Evolutionary conservation across 2,329 filamentous ascomycete species (phyloP).

Genomic region (Dichotomopilus funicola): DNA sequence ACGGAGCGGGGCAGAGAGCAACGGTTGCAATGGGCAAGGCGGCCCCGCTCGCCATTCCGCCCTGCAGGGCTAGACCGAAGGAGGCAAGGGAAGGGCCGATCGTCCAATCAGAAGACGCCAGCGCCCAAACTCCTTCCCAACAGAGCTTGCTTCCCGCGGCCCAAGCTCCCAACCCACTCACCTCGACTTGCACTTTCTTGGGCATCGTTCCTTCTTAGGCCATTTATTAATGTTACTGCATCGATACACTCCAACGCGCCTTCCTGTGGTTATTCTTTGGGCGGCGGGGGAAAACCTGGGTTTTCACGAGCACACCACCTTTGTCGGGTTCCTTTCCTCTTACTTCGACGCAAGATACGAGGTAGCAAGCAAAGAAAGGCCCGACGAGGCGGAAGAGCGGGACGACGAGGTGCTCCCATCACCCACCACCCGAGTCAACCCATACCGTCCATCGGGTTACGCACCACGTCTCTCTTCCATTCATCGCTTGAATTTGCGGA

Average conservation of each 20-base stretch:
- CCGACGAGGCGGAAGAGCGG: too few relatives aligned
- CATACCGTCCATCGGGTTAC: too few relatives aligned
- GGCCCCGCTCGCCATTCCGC: slow-evolving; percentile 10
- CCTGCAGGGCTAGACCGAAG: slow-evolving; percentile 14
- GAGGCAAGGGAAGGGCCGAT: slow-evolving; percentile 4
- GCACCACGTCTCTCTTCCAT: too few relatives aligned
- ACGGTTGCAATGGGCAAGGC: slow-evolving; percentile 1
- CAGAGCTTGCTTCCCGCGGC: slow-evolving; percentile 6
- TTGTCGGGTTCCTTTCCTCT: too few relatives aligned
- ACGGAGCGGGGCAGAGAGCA: background rate
- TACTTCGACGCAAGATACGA: too few relatives aligned
- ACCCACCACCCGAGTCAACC: too few relatives aligned
- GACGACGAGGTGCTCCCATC: too few relatives aligned
- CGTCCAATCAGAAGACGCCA: slow-evolving; percentile 17
- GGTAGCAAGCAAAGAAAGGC: too few relatives aligned
- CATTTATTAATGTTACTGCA: background rate
- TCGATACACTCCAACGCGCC: background rate
- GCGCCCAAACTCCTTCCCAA: slow-evolving; percentile 13
- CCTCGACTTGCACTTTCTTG: background rate
- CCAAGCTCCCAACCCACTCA: slow-evolving; percentile 4
- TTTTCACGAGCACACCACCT: too few relatives aligned
- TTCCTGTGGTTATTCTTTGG: too few relatives aligned
- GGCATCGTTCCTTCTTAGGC: background rate
- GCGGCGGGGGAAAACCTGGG: too few relatives aligned
- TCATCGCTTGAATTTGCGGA: too few relatives aligned